A percentile compares a stretch with the other conserved stretches of the same genome.
Conservation (phyloP, 768 basidiomycete species). For the Gloeophyllum trabeum region DNA sequence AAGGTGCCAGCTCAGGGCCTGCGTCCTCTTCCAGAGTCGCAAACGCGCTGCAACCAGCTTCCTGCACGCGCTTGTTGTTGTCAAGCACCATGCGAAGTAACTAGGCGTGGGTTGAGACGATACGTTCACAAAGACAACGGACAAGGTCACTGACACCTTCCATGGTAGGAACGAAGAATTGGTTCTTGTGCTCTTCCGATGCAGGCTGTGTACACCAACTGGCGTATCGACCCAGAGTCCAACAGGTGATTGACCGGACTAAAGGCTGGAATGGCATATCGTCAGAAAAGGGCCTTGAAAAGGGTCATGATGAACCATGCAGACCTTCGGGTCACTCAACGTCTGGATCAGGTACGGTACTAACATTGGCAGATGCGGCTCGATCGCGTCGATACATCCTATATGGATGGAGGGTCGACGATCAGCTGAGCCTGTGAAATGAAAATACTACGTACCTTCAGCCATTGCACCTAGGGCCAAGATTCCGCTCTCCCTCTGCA, state of each 20-base stretch:
- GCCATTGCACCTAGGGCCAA: constrained; percentile 96
- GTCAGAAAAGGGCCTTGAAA: constrained; percentile 6
- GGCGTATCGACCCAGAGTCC: constrained; percentile 98
- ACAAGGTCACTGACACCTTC: constrained; percentile 66
- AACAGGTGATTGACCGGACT: constrained; percentile 96
- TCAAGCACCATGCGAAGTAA: constrained; percentile 95
- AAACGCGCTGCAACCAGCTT: constrained; percentile 97
- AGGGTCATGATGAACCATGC: constrained; percentile 12
- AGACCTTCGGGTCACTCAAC: constrained; percentile 84
- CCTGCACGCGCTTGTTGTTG: constrained; percentile 97
- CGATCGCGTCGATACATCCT: constrained; percentile 96
- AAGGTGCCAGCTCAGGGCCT: constrained; percentile 79
- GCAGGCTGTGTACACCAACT: constrained; percentile 89
- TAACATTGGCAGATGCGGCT: constrained; percentile 88
- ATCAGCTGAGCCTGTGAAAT: not conserved
- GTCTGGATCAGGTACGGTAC: constrained; percentile 89
- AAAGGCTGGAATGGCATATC: no score
- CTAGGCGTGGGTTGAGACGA: constrained; percentile 27
- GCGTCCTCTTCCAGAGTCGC: constrained; percentile 98
- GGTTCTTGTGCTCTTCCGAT: constrained; percentile 79
- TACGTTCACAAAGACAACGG: constrained; percentile 5
- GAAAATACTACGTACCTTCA: constrained; percentile 67
- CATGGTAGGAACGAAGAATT: constrained; percentile 94
- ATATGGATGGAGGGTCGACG: constrained; percentile 4
- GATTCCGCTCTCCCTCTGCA: constrained; percentile 91